These are phyloP conservation scores for Stenocarpella maydis DNA, from an alignment of 2,329 filamentous ascomycete species.

Conservation along the genomic window DNA sequence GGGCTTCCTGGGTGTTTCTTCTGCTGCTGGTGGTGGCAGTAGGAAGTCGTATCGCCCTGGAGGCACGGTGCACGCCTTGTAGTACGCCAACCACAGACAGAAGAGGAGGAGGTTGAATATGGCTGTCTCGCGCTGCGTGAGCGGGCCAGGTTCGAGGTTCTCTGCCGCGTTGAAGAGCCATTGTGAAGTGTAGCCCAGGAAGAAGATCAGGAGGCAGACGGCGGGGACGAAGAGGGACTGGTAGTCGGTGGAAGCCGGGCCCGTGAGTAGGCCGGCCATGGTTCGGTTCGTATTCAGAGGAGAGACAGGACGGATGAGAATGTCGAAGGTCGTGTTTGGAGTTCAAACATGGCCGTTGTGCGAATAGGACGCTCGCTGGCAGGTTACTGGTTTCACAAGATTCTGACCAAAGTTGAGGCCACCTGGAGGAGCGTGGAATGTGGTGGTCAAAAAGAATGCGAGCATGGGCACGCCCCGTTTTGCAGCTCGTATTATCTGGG, in stretches of 20 bases:
- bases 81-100: constrained; percentile 75
- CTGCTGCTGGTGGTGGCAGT: constrained; percentile 32
- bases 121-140: constrained; percentile 63
- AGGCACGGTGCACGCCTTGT: constrained; percentile 64
- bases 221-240: constrained; percentile 72
- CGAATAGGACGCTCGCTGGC: neutral
- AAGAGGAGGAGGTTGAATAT: constrained; percentile 72
- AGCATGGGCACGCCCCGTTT: neutral
- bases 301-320: neutral
- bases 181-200: constrained; percentile 78
- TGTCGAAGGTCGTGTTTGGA: too few relatives aligned
- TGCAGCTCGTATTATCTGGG: constrained; percentile 4
- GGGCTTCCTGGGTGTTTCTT: constrained; percentile 27
- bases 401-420: too few relatives aligned
- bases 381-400: neutral
- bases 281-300: constrained; percentile 15
- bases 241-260: constrained; percentile 53
- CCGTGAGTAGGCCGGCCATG: constrained; percentile 40
- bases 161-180: constrained; percentile 70
- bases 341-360: constrained; percentile 8
- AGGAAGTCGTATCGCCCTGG: constrained; percentile 63
- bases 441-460: too few relatives aligned
- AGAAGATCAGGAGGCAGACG: constrained; percentile 71
- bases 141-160: constrained; percentile 66
- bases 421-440: too few relatives aligned